Conservation (phyloP, 148 eudicot species). For the Rhododendron griersonianum region DNA sequence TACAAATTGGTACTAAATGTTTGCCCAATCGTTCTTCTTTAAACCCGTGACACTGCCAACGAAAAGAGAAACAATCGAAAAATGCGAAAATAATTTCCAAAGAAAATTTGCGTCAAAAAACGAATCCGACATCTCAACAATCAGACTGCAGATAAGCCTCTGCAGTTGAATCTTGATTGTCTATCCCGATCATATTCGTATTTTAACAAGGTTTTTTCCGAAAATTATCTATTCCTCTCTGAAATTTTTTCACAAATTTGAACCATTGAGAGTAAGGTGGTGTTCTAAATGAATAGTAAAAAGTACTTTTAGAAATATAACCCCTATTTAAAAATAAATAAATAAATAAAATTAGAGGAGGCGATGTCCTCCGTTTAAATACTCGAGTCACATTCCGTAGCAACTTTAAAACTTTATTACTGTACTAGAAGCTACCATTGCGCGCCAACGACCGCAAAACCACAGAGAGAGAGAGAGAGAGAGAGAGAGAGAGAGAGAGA, state of each 20-base stretch:
- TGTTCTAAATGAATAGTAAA: too few species aligned
- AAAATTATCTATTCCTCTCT: neutral
- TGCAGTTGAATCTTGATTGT: too few species aligned
- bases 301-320: too few species aligned
- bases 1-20: neutral
- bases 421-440: neutral
- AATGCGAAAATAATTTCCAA: too few species aligned
- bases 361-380: neutral
- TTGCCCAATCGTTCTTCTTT: neutral
- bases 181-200: neutral
- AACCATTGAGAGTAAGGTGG: too few species aligned
- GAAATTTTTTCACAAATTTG: neutral
- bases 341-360: neutral
- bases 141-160: neutral
- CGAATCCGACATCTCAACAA: too few species aligned
- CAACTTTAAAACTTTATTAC: neutral
- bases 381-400: neutral
- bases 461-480: neutral
- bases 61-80: neutral
- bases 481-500: conserved; percentile 9
- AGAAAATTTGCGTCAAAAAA: too few species aligned
- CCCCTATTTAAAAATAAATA: too few species aligned
- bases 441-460: conserved; percentile 8
- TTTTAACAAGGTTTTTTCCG: neutral
- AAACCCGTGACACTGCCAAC: neutral